Conservation (phyloP, 2,329 filamentous ascomycete species). For the Fusarium tricinctum region DNA sequence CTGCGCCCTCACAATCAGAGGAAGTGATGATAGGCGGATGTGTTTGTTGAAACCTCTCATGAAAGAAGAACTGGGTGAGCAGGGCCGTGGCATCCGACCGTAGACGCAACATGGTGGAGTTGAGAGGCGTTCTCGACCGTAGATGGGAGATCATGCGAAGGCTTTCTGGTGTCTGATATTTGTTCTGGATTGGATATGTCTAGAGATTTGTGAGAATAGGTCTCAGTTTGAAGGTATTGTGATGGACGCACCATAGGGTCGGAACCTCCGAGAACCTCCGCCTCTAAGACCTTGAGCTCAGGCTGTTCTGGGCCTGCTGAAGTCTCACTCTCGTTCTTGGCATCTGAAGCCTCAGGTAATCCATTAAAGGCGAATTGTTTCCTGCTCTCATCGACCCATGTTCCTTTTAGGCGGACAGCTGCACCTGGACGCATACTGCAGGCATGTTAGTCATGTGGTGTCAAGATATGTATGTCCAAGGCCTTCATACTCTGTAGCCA, state of each 20-base stretch:
- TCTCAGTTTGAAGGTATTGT: constrained; percentile 1
- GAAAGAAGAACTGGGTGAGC: constrained; percentile 81
- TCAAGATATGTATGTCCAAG: constrained; percentile 5
- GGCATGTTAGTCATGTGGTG: constrained; percentile 48
- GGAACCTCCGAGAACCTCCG: constrained; percentile 80
- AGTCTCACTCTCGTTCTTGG: constrained; percentile 9
- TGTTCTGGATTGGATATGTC: constrained; percentile 95
- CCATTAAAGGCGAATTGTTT: constrained; percentile 7
- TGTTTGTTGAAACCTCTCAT: constrained; percentile 80
- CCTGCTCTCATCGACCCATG: constrained; percentile 68
- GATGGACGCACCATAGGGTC: constrained; percentile 77
- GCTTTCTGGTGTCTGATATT: constrained; percentile 91
- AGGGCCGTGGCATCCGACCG: constrained; percentile 83
- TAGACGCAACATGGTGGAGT: constrained; percentile 83
- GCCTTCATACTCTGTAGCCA: constrained; percentile 77
- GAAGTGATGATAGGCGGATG: constrained; percentile 96
- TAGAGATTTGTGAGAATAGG: constrained; percentile 56
- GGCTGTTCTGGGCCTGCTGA: constrained; percentile 19
- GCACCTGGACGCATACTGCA: constrained; percentile 83
- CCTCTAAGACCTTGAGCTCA: constrained; percentile 80
- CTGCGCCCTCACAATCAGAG: constrained; percentile 96
- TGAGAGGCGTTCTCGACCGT: constrained; percentile 83
- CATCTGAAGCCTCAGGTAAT: constrained; percentile 4
- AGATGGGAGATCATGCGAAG: constrained; percentile 91
- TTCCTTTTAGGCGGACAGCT: constrained; percentile 81